A percentile compares a stretch with the other conserved stretches of the same genome.
Evolutionary conservation across 73 alveolate genomes (phyloP).

Genomic region (Paramecium tetraurelia): DNA sequence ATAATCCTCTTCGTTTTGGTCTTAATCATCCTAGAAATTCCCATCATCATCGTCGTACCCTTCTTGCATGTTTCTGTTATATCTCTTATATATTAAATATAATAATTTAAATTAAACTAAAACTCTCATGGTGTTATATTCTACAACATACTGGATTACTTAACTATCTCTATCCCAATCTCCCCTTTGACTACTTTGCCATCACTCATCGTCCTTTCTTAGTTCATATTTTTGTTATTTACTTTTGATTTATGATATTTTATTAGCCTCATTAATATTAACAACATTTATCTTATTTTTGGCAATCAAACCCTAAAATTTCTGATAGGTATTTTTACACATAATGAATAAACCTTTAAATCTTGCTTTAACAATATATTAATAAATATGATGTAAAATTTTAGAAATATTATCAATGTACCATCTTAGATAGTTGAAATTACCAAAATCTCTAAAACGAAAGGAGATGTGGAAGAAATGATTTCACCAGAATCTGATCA

Average conservation of each 20-base stretch:
- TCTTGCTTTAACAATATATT: background rate
- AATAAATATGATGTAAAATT: background rate
- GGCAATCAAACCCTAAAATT: background rate
- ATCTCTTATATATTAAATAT: background rate
- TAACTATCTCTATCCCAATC: background rate
- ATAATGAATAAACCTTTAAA: background rate
- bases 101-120: background rate
- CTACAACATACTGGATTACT: background rate
- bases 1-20: conserved; percentile 28
- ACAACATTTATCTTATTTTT: background rate
- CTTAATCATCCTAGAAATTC: conserved; percentile 11
- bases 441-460: background rate
- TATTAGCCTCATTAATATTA: background rate
- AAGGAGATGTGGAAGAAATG: background rate
- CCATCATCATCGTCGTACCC: conserved; percentile 42
- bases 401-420: background rate
- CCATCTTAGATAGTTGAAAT: background rate
- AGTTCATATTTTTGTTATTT: background rate
- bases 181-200: background rate
- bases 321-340: background rate
- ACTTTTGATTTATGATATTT: no score
- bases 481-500: background rate
- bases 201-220: background rate
- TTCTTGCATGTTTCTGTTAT: background rate
- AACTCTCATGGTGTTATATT: background rate